phyloP scores from a whole-genome alignment of 805 yeast species.

The Wickerhamomyces alni region DNA sequence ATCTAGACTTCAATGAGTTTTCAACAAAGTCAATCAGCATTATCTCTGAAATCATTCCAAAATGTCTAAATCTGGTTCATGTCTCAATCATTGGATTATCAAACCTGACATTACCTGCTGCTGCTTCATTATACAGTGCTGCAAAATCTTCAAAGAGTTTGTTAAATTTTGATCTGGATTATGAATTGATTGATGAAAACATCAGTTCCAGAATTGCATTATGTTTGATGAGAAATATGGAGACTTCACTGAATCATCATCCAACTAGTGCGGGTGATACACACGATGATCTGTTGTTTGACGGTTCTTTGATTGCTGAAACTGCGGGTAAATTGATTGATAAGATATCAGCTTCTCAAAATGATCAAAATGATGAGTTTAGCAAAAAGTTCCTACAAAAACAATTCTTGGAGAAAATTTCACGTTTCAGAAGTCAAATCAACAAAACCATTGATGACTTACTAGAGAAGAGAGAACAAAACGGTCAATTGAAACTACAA shows the following conservation, averaged over 20 bases:
- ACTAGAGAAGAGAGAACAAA: conserved; percentile 46
- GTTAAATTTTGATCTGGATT: conserved; percentile 63
- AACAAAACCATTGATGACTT: conserved; percentile 49
- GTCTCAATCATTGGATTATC: conserved; percentile 64
- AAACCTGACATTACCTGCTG: conserved; percentile 49
- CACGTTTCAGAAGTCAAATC: conserved; percentile 32
- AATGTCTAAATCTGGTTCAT: conserved; percentile 60
- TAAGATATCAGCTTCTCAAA: conserved; percentile 19
- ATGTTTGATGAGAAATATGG: conserved; percentile 80
- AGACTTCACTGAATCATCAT: conserved; percentile 38
- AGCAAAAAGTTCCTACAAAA: conserved; percentile 31
- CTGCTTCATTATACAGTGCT: conserved; percentile 62
- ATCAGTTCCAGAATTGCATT: conserved; percentile 70
- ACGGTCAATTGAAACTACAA: conserved; percentile 41
- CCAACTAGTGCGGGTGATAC: conserved; percentile 22
- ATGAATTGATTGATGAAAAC: conserved; percentile 50
- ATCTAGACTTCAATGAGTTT: conserved; percentile 64
- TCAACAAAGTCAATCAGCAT: conserved; percentile 48
- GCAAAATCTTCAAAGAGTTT: conserved; percentile 62
- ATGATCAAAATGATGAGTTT: conserved; percentile 25
- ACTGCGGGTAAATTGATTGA: conserved; percentile 63
- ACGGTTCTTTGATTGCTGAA: conserved; percentile 68
- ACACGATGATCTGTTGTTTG: conserved; percentile 62
- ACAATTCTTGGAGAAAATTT: conserved; percentile 37
- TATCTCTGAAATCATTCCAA: conserved; percentile 63